Percentiles rank a stretch among this genome's conserved stretches.
Evolutionary conservation across 2,329 filamentous ascomycete genomes (phyloP).

Genomic region (Sarocladium strictum): DNA sequence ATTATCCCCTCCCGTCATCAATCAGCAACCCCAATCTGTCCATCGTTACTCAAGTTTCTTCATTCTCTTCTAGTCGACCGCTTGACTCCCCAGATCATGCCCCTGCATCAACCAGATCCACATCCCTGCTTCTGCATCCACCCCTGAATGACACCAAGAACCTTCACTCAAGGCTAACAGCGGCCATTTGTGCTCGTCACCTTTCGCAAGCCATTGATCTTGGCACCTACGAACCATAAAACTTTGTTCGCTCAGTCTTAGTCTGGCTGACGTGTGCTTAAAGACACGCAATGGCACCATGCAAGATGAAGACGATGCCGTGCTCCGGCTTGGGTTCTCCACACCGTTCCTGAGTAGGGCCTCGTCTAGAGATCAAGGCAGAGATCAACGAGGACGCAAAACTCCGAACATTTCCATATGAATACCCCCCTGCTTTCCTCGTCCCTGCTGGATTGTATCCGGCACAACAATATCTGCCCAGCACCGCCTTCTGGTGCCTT

Average conservation of each 20-base stretch:
- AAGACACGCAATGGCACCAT: not conserved
- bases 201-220: too few species aligned
- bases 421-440: not conserved
- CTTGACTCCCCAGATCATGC: too few species aligned
- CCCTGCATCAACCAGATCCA: not conserved
- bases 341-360: not conserved
- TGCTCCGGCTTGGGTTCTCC: constrained; percentile 9
- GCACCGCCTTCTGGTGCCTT: not conserved
- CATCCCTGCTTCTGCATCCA: too few species aligned
- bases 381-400: not conserved
- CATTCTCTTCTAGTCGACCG: too few species aligned
- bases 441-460: not conserved
- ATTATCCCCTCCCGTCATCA: not conserved
- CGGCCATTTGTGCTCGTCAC: too few species aligned
- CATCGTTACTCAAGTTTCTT: too few species aligned
- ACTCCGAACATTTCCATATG: not conserved
- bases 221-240: too few species aligned
- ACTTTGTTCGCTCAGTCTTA: too few species aligned
- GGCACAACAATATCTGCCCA: not conserved
- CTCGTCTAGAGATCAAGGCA: constrained; percentile 5
- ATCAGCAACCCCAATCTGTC: not conserved
- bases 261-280: not conserved
- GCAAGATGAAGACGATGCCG: not conserved
- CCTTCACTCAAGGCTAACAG: too few species aligned
- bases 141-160: not conserved